Evolutionary conservation across 1,139 yeast genomes (phyloP).

Genomic region (Hanseniaspora gamundiae): DNA sequence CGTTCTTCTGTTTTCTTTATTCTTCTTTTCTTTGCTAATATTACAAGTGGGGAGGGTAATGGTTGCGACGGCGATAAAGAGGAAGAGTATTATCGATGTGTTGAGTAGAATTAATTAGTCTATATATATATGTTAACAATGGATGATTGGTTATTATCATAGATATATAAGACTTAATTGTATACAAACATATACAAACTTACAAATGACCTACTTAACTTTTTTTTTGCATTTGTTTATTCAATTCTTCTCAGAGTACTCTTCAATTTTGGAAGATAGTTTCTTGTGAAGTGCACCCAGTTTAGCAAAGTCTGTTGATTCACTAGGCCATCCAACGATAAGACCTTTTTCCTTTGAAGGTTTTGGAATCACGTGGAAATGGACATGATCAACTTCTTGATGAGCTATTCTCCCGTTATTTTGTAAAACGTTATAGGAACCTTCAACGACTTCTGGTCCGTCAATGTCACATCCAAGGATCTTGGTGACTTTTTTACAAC

Average conservation of each 20-base stretch:
- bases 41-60: too few relatives aligned
- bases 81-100: too few relatives aligned
- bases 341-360: slow-evolving; percentile 57
- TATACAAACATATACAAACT: too few relatives aligned
- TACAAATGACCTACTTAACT: too few relatives aligned
- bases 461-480: slow-evolving; percentile 53
- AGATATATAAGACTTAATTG: too few relatives aligned
- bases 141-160: too few relatives aligned
- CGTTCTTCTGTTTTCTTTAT: too few relatives aligned
- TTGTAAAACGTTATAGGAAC: slow-evolving; percentile 73
- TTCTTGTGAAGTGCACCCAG: slow-evolving; percentile 55
- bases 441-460: slow-evolving; percentile 36
- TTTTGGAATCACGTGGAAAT: slow-evolving; percentile 92
- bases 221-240: too few relatives aligned
- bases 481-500: slow-evolving; percentile 71
- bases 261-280: slow-evolving; percentile 42
- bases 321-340: slow-evolving; percentile 87
- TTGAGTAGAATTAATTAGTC: too few relatives aligned
- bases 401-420: slow-evolving; percentile 92
- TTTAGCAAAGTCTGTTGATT: slow-evolving; percentile 57
- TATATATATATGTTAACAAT: too few relatives aligned
- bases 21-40: too few relatives aligned
- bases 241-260: slow-evolving; percentile 5
- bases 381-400: slow-evolving; percentile 90
- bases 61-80: too few relatives aligned